These are phyloP conservation scores for Aspergillus thermomutatus DNA, from an alignment of 2,329 filamentous ascomycete species.

Conservation along the genomic window DNA sequence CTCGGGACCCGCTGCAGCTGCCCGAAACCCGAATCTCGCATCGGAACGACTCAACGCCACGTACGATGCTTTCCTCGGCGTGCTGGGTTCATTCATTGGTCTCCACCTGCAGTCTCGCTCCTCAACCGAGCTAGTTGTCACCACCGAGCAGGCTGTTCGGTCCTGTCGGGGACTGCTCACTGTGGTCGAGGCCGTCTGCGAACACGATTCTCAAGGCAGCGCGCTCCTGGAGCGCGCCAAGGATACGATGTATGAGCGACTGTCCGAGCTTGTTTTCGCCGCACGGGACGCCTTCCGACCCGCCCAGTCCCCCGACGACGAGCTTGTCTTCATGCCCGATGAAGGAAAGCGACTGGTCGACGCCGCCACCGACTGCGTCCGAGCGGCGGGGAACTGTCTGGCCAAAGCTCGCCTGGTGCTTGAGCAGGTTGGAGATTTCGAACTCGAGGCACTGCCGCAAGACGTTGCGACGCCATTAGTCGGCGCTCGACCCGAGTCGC, in stretches of 20 bases:
- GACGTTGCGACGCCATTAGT: slow-evolving; percentile 31
- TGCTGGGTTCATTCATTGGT: slow-evolving; percentile 90
- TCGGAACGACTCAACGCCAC: slow-evolving; percentile 76
- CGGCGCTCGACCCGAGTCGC: slow-evolving; percentile 15
- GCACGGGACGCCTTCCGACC: slow-evolving; percentile 75
- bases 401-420: slow-evolving; percentile 81
- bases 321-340: slow-evolving; percentile 75
- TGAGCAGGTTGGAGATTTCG: slow-evolving; percentile 86
- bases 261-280: slow-evolving; percentile 75
- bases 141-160: slow-evolving; percentile 77
- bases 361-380: slow-evolving; percentile 82
- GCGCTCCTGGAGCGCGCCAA: slow-evolving; percentile 66
- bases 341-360: slow-evolving; percentile 72
- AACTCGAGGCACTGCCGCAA: slow-evolving; percentile 60
- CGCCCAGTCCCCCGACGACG: slow-evolving; percentile 63
- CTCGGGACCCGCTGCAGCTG: slow-evolving; percentile 62
- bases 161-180: slow-evolving; percentile 76
- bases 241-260: slow-evolving; percentile 72
- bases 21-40: slow-evolving; percentile 68
- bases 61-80: slow-evolving; percentile 85
- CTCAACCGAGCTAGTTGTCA: slow-evolving; percentile 74
- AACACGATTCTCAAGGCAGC: slow-evolving; percentile 68
- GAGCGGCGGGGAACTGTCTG: slow-evolving; percentile 86
- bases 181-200: slow-evolving; percentile 77
- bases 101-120: slow-evolving; percentile 91